phyloP scores from a whole-genome alignment of 495 filamentous ascomycete species.

The Sordaria brevicollis region DNA sequence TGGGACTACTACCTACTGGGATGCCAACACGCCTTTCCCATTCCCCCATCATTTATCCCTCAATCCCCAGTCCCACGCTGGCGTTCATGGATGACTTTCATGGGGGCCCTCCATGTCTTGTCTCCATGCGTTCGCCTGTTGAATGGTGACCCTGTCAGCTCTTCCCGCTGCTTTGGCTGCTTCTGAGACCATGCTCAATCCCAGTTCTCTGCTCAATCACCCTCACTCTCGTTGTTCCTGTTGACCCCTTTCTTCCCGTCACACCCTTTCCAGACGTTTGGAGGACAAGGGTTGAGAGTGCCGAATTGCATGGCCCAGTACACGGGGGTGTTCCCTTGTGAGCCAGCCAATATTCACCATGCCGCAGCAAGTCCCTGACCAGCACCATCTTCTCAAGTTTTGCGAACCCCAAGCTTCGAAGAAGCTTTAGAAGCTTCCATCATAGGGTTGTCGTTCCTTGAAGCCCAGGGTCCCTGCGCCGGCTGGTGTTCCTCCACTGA shows the following conservation, averaged over 20 bases:
- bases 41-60: conserved; percentile 1
- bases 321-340: conserved; percentile 1
- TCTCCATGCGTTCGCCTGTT: conserved; percentile 12
- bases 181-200: conserved; percentile 10
- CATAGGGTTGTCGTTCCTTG: neutral
- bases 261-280: neutral
- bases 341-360: neutral
- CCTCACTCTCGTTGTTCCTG: conserved; percentile 1
- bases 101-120: conserved; percentile 14
- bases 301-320: conserved; percentile 12
- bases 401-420: neutral
- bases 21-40: conserved; percentile 2
- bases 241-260: conserved; percentile 12
- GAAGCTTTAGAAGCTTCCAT: neutral
- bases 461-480: neutral
- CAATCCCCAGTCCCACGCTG: conserved; percentile 4
- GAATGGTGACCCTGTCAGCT: conserved; percentile 14
- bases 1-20: no score
- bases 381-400: neutral
- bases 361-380: neutral
- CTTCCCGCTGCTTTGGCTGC: conserved; percentile 18
- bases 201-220: conserved; percentile 10
- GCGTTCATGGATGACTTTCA: conserved; percentile 11
- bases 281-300: conserved; percentile 12
- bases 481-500: neutral